Conservation (phyloP, 805 yeast genomes). For the Teunomyces funiuensis region DNA sequence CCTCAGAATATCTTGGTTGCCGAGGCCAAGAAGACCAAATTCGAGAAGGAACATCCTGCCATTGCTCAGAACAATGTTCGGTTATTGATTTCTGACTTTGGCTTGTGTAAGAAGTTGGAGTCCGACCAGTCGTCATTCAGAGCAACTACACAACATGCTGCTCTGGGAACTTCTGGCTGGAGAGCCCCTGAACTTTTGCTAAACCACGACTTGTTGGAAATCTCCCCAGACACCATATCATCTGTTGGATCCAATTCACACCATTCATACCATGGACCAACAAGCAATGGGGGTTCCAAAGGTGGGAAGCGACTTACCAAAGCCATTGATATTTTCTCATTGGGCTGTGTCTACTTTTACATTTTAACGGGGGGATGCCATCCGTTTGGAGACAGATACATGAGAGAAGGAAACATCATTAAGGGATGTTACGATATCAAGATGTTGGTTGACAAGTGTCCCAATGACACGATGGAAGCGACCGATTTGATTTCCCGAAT, state of each 20-base stretch:
- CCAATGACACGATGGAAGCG: conserved; percentile 58
- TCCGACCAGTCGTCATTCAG: conserved; percentile 90
- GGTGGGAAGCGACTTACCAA: conserved; percentile 65
- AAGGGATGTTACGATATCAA: conserved; percentile 57
- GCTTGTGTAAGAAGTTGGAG: conserved; percentile 88
- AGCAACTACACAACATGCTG: conserved; percentile 89
- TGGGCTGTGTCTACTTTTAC: conserved; percentile 93
- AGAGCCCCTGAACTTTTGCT: conserved; percentile 87
- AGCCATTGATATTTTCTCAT: conserved; percentile 89
- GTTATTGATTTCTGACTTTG: conserved; percentile 90
- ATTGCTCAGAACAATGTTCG: conserved; percentile 41
- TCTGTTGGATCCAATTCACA: conserved; percentile 21
- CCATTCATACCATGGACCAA: conserved; percentile 12
- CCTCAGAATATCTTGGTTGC: conserved; percentile 92
- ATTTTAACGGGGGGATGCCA: conserved; percentile 80
- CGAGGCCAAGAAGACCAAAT: conserved; percentile 49
- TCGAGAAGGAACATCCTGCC: conserved; percentile 5
- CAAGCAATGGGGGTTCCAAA: not conserved
- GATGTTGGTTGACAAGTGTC: conserved; percentile 42
- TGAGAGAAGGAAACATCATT: conserved; percentile 86
- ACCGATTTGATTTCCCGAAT: conserved; percentile 67
- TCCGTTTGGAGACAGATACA: conserved; percentile 92
- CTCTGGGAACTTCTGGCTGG: conserved; percentile 96
- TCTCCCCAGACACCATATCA: conserved; percentile 39
- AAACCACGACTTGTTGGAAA: conserved; percentile 36